Evolutionary conservation across 208 protist genomes (phyloP), one percentile per base, ranked within the genome.

Genomic region (Leishmania turanica): DNA sequence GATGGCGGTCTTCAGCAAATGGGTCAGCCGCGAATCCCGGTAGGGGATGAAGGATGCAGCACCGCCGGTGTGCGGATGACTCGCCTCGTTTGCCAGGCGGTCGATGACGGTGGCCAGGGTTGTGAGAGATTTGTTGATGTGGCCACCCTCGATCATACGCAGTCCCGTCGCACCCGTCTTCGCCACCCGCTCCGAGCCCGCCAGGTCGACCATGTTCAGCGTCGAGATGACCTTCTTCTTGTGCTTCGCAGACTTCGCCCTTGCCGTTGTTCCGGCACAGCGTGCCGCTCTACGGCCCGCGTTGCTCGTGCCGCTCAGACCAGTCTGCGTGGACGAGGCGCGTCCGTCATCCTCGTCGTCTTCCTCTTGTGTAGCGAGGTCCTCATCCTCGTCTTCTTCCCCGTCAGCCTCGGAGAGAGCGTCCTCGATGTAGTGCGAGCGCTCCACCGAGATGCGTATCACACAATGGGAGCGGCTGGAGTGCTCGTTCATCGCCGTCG

Each of bases 381-480:
- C 31, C 37, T 72, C 68, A 15, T 31, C 82, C 13, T 79, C 82
- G 4, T 66, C 82, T 3, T 66, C 82, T 8, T 74, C 66, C 53
- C 85, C 80, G n/a, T 88, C 81, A 7, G 21, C 65, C 8, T 87
- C 86, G 19, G 94, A 62, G 8, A 42, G 78, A 62, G 90, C 82
- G 70, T 96, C 92, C 34, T 91, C 79, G 74, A 97, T 60, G 80
- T 93, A 77, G 62, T 98, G 58, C 17, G 92, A 87, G 37, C 87
- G 87, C 87, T 99, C 96, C 62, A 99, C 92, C 34, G 95, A 86
- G 47, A 99, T 87, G 34, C 93, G 83, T 54, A 99, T 97, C 56
- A 99, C 96, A 75, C 98, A 99, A 86, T 99, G 99, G 6, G 98
- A 99, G 40, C 98, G 93, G 66, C 91, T 97, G 56, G 95, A 99